A percentile compares a stretch with the other conserved stretches of the same genome.
These are phyloP conservation scores for Eurotiales sp. DNA, from an alignment of 2,329 filamentous ascomycete species.

Conservation along the genomic window DNA sequence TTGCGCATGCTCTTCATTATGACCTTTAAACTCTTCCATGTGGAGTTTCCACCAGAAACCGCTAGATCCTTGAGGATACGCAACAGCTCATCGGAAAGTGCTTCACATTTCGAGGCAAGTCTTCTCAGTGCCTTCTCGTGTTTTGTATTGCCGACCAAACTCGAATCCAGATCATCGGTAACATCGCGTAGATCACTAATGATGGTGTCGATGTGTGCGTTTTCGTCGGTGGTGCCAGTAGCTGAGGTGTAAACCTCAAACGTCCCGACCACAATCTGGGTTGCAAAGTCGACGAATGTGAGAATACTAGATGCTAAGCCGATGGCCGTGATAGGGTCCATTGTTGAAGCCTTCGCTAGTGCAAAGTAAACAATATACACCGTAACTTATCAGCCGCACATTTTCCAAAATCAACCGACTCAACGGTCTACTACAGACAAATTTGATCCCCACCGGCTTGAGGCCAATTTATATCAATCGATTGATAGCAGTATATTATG, in stretches of 20 bases:
- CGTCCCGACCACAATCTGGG: slow-evolving; percentile 18
- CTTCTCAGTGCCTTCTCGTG: slow-evolving; percentile 13
- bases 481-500: too few relatives aligned
- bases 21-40: slow-evolving; percentile 18
- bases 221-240: neutral
- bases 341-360: neutral
- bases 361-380: too few relatives aligned
- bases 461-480: too few relatives aligned
- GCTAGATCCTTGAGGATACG: slow-evolving; percentile 12
- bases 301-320: slow-evolving; percentile 20
- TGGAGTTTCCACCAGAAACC: slow-evolving; percentile 12
- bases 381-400: too few relatives aligned
- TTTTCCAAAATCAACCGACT: too few relatives aligned
- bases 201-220: neutral
- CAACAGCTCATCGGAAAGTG: neutral
- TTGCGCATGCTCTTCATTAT: slow-evolving; percentile 19
- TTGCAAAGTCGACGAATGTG: slow-evolving; percentile 23
- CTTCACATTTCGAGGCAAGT: slow-evolving; percentile 4
- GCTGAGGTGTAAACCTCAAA: slow-evolving; percentile 15
- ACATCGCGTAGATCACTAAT: neutral
- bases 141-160: slow-evolving; percentile 8
- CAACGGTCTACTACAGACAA: too few relatives aligned
- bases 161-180: neutral
- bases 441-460: too few relatives aligned
- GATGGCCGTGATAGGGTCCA: slow-evolving; percentile 28